Percentiles rank a stretch among this genome's conserved stretches.
These are phyloP conservation scores for Xylaria polymorpha DNA, from an alignment of 2,329 filamentous ascomycete genomes.

Conservation along the genomic window DNA sequence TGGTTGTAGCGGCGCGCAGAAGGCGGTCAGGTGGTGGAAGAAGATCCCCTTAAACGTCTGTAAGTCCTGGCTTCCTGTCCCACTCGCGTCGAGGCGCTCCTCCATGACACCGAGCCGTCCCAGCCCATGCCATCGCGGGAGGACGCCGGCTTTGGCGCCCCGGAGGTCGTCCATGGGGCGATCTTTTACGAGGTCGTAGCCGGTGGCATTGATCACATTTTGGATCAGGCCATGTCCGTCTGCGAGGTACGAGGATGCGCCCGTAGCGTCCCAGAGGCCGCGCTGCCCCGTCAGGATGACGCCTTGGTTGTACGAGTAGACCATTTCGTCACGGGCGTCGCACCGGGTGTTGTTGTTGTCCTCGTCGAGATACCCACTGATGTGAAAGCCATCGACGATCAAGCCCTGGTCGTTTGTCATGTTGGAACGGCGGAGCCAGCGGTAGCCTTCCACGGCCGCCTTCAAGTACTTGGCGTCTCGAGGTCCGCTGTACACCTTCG, in stretches of 20 bases:
- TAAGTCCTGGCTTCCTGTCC: constrained; percentile 80
- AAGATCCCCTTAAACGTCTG: constrained; percentile 97
- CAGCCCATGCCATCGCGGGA: constrained; percentile 76
- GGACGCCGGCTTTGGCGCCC: constrained; percentile 49
- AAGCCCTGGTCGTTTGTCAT: constrained; percentile 83
- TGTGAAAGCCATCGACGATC: constrained; percentile 90
- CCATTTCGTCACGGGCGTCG: constrained; percentile 85
- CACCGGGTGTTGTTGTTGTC: constrained; percentile 76
- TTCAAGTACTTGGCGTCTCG: constrained; percentile 74
- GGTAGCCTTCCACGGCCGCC: constrained; percentile 81
- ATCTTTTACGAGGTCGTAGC: constrained; percentile 69
- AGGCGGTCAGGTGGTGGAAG: constrained; percentile 85
- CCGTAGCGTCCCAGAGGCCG: constrained; percentile 82
- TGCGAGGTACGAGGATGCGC: constrained; percentile 74
- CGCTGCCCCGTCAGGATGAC: constrained; percentile 85
- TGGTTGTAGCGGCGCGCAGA: constrained; percentile 74
- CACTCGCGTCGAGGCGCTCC: constrained; percentile 81
- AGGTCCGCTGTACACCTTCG: constrained; percentile 51
- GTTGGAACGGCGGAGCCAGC: constrained; percentile 81
- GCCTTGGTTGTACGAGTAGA: constrained; percentile 97
- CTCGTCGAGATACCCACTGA: constrained; percentile 71
- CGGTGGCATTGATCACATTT: constrained; percentile 80
- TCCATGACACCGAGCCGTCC: constrained; percentile 85
- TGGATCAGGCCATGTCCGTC: constrained; percentile 84
- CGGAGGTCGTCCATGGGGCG: constrained; percentile 56